Base-by-base conservation (phyloP, 2,329 filamentous ascomycete species). In the Nemania sp. region DNA sequence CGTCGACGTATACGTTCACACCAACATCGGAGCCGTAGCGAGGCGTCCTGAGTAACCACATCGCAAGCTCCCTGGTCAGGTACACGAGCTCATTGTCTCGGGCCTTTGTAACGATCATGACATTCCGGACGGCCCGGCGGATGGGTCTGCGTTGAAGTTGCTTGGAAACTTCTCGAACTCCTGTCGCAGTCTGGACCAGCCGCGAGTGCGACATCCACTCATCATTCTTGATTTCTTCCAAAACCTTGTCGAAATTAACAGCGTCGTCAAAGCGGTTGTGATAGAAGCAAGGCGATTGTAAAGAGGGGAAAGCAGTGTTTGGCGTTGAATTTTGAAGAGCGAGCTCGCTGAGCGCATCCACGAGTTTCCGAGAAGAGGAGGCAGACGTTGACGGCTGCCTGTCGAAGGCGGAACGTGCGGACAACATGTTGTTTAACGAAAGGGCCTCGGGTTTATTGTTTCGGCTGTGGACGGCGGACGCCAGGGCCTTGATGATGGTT, bases 31-130 rank as follows among this genome's bases (percentile, higher is more conserved):
- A 91, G 37, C 91, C 91, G 70, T 99, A 96, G 42, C 94, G 85
- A 11, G 94, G 91, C 2, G 91, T 97, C 57, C 82, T 83, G 56
- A 99, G 81, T 28, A 99, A 80, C 91, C 93, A 99, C 63, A 86
- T 83, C 9, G 93, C 80, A 54, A 99, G 77, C 70, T 99, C 91
- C 54, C 90, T 83, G 1, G 94, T 99, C 62, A 97, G 79, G 63
- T 89, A 83, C 28, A 99, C 93, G 14, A 99, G 81, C 63, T 90
- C 86, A 68, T 99, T 97, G 75, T 99, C 94, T 59, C 94, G 86
- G 19, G 94, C 94, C 74, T 97, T 99, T 57, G 94, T 99, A 61
- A 99, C 90, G 66, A 99, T 96, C 94, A 99, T 97, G 67, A 99
- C 84, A 70, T 91, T 97, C 67, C 84, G 86, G 41, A 99, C 92